Evolutionary conservation across 305 asterid species (phyloP).

Genomic region (Fraxinus dipetala): DNA sequence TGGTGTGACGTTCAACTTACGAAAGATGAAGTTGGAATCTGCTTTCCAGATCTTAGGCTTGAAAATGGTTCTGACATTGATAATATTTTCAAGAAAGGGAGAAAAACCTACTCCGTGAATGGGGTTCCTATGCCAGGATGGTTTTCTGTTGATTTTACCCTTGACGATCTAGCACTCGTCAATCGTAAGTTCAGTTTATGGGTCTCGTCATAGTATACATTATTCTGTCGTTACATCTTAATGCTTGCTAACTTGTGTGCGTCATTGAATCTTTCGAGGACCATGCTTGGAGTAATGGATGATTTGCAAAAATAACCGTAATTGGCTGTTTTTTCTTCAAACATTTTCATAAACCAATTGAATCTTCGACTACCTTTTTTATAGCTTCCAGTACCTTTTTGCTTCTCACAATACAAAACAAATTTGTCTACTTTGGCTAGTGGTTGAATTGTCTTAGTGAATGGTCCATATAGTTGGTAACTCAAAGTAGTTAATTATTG

Average conservation of each 20-base stretch:
- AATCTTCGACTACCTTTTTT: background rate
- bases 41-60: conserved; percentile 51
- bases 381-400: background rate
- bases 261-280: background rate
- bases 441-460: background rate
- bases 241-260: background rate
- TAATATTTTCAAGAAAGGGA: background rate
- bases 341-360: background rate
- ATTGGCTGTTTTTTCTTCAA: background rate
- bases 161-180: conserved; percentile 33
- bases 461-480: background rate
- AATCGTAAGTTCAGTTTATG: conserved; percentile 37
- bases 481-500: background rate
- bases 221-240: background rate
- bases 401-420: background rate
- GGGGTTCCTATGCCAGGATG: conserved; percentile 43
- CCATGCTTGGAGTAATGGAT: background rate
- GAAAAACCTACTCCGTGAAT: conserved; percentile 38
- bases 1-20: conserved; percentile 74
- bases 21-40: conserved; percentile 54
- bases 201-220: background rate
- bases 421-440: background rate
- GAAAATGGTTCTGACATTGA: conserved; percentile 42
- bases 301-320: background rate
- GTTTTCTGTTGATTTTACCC: conserved; percentile 52